Conservation (phyloP, 805 yeast genomes). For the Hanseniaspora lachancei region DNA sequence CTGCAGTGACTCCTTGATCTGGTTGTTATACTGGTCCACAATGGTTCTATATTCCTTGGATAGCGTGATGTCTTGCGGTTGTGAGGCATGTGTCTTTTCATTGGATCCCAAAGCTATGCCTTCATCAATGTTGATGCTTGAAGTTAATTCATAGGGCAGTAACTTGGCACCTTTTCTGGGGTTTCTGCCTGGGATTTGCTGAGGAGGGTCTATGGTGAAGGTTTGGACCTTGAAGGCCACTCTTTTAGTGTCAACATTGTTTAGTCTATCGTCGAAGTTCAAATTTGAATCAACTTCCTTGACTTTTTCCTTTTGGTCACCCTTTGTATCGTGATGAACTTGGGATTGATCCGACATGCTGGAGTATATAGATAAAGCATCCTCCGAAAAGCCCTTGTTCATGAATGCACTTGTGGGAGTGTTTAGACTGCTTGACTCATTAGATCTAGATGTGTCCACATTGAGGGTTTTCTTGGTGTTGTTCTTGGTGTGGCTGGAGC, state of each 20-base stretch:
- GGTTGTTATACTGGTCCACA: conserved; percentile 42
- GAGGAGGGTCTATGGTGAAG: conserved; percentile 74
- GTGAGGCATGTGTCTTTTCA: conserved; percentile 18
- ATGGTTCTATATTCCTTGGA: conserved; percentile 42
- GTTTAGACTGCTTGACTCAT: neutral
- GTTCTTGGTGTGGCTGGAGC: neutral
- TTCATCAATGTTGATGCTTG: conserved; percentile 50
- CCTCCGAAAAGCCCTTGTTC: neutral
- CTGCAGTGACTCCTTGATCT: conserved; percentile 47
- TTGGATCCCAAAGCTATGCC: conserved; percentile 47
- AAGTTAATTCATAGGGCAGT: conserved; percentile 50
- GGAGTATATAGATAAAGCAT: neutral
- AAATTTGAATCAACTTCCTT: neutral
- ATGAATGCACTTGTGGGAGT: neutral
- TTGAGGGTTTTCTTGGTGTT: neutral
- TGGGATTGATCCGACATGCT: neutral
- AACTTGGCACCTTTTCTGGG: conserved; percentile 71
- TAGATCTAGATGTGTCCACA: neutral
- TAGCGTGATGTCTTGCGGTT: conserved; percentile 27
- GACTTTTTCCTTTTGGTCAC: neutral
- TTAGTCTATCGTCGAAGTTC: neutral
- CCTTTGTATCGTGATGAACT: neutral
- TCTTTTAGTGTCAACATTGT: conserved; percentile 29
- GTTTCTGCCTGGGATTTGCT: conserved; percentile 76
- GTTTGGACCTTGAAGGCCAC: conserved; percentile 70